Evolutionary conservation across 768 basidiomycete genomes (phyloP), one percentile per base, ranked within the genome.

Genomic region (Coprinellus aureogranulatus): DNA sequence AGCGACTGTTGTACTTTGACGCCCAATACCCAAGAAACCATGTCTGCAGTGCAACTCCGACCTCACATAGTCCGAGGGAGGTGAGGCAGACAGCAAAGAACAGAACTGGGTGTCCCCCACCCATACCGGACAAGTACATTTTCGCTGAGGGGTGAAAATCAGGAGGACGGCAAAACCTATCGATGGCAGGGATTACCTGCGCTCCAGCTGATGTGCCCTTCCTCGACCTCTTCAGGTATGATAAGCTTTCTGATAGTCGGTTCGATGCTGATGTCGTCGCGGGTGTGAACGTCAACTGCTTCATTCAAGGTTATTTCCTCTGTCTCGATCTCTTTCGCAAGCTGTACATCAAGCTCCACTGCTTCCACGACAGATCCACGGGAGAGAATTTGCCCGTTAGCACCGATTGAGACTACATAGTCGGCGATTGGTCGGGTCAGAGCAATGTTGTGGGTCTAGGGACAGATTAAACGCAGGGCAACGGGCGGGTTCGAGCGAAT

Each of bases 211-310:
- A 88, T 78, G 58, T 81, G 82, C 0, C 87, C 86, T 51, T 77
- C 75, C 16, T 76, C 79, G 44, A 86, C 74, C 64, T 89, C 87
- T 63, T 89, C 87, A 0, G 77, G 78, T 10, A 84, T 70, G 48
- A 87, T 78, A 25, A 88, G 72, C 64, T 87, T 85, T 1, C 86
- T 85, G 44, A 75, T 75, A 34, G 67, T 65, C 9, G 60, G 42
- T 34, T 64, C n/a, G n/a, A n/a, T 71, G 25, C 41, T 45, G 12
- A 42, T 34, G 49, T 51, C 41, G 12, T 59, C 61, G n/a, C 46
- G 58, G 10, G 64, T 55, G 10, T 72, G 69, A 28, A 69, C 66
- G 11, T 63, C 64, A 18, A 68, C 67, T n/a, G 63, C 62, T 27
- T 72, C 65, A 14, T 66, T 60, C 18, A 73, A 28, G 4, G 62